Evolutionary conservation across 495 filamentous ascomycete genomes (phyloP).

Genomic region (Hyaloscypha bicolor): DNA sequence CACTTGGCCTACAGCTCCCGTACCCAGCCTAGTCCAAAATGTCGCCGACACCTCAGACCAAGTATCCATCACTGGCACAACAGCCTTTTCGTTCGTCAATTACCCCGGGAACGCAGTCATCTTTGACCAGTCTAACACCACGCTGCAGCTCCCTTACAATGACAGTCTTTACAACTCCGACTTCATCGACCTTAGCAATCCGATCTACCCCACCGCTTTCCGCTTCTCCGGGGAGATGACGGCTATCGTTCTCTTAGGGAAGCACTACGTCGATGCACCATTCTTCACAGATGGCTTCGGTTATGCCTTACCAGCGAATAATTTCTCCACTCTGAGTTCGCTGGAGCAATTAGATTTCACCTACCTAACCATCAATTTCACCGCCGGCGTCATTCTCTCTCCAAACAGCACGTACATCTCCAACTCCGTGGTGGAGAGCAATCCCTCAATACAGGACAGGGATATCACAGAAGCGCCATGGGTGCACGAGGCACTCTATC

Average conservation of each 20-base stretch:
- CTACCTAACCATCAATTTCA: conserved; percentile 19
- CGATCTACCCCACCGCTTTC: background rate
- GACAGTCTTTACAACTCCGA: background rate
- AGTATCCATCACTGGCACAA: background rate
- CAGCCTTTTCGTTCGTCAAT: too few relatives aligned
- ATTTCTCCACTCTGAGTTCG: too few relatives aligned
- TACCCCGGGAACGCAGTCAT: background rate
- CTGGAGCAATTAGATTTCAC: background rate
- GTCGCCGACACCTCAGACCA: background rate
- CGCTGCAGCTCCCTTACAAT: background rate
- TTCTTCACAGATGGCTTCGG: background rate
- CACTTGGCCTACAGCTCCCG: conserved; percentile 4
- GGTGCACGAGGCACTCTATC: conserved; percentile 17
- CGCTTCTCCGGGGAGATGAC: background rate
- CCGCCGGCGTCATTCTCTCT: conserved; percentile 20
- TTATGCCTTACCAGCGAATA: too few relatives aligned
- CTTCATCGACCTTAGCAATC: too few relatives aligned
- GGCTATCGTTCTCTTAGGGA: background rate
- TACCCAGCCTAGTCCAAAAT: background rate
- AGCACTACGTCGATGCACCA: background rate
- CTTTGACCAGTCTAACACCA: background rate
- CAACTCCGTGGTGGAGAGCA: conserved; percentile 22
- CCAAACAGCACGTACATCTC: conserved; percentile 24
- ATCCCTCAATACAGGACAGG: background rate
- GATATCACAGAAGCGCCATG: background rate